A percentile compares a stretch with the other conserved stretches of the same genome.
These are phyloP conservation scores for Neurospora sublineolata DNA, from an alignment of 495 filamentous ascomycete species.

Conservation along the genomic window DNA sequence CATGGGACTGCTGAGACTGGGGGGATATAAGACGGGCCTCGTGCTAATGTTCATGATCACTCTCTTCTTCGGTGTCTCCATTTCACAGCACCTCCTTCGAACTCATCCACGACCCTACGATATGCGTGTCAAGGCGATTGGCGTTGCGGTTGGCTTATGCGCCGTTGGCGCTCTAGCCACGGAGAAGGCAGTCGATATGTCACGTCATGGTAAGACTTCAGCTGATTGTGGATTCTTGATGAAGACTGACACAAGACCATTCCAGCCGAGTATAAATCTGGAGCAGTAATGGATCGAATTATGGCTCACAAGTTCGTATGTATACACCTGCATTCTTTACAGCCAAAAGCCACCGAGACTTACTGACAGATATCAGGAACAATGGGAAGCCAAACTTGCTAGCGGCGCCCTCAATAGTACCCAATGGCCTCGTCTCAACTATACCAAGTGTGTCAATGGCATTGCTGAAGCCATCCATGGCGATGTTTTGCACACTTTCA, in stretches of 20 bases:
- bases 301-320: conserved; percentile 4
- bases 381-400: conserved; percentile 3
- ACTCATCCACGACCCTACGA: neutral
- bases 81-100: neutral
- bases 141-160: neutral
- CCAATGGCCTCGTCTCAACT: conserved; percentile 1
- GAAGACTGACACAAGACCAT: neutral
- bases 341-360: neutral
- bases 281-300: conserved; percentile 4
- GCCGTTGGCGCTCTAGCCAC: neutral
- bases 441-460: conserved; percentile 30
- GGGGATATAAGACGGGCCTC: neutral
- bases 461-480: conserved; percentile 26
- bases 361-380: neutral
- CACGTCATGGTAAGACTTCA: neutral
- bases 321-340: neutral
- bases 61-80: neutral
- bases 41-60: neutral
- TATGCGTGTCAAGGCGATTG: neutral
- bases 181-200: neutral
- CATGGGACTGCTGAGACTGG: neutral
- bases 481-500: conserved; percentile 32
- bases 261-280: neutral
- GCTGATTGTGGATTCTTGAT: neutral
- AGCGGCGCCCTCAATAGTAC: neutral